Evolutionary conservation across 2,329 filamentous ascomycete genomes (phyloP).

Genomic region (Penicillium corylophilum): DNA sequence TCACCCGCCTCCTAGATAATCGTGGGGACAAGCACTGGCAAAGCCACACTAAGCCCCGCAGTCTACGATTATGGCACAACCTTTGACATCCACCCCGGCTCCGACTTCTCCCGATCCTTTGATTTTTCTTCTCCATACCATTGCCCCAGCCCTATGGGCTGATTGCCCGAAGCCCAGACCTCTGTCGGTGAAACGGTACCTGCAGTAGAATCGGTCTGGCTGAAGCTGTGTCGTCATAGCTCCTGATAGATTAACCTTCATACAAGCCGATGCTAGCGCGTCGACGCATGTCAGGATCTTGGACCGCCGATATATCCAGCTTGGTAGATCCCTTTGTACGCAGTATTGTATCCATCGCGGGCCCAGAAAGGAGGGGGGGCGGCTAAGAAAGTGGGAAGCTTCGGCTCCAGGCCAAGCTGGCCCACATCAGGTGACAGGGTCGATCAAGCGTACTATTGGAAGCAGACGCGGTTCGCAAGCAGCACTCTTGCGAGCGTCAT

Average conservation of each 20-base stretch:
- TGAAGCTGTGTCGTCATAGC: conserved; percentile 5
- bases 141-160: conserved; percentile 15
- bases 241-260: background rate
- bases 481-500: background rate
- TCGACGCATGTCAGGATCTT: background rate
- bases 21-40: conserved; percentile 8
- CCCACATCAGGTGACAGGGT: conserved; percentile 2
- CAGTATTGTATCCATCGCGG: background rate
- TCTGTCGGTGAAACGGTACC: conserved; percentile 5
- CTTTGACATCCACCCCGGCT: conserved; percentile 4
- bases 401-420: background rate
- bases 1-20: conserved; percentile 23
- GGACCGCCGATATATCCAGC: background rate
- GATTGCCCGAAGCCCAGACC: background rate
- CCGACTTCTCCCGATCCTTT: conserved; percentile 19
- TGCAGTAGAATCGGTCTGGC: conserved; percentile 16
- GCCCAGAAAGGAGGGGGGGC: background rate
- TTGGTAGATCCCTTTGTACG: background rate
- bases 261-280: background rate
- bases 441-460: background rate
- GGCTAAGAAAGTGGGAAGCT: background rate
- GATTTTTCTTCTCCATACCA: background rate
- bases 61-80: conserved; percentile 15
- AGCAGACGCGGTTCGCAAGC: background rate
- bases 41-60: conserved; percentile 24